These are phyloP conservation scores for Pyrenophora teres DNA, from an alignment of 2,329 filamentous ascomycete species.

Conservation along the genomic window DNA sequence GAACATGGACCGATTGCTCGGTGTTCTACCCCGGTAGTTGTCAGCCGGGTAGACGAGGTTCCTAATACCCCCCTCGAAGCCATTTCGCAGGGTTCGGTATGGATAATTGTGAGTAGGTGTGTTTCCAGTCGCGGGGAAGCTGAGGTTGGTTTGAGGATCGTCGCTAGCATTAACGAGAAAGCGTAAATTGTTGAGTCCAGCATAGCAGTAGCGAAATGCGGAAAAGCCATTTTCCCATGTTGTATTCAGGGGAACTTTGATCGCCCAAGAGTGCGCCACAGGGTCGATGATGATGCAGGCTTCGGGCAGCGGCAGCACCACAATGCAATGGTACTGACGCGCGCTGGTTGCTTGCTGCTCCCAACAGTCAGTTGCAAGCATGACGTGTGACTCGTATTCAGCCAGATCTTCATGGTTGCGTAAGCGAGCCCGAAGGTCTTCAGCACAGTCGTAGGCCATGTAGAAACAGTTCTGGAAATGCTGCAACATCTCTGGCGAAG, in stretches of 20 bases:
- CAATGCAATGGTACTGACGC: conserved; percentile 1
- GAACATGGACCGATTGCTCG: background rate
- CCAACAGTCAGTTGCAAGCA: conserved; percentile 1
- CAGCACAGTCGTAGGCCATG: conserved; percentile 1
- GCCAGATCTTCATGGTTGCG: background rate
- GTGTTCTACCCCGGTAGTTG: background rate
- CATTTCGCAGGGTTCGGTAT: background rate
- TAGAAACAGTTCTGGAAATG: background rate
- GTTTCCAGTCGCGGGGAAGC: background rate
- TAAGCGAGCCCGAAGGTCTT: background rate
- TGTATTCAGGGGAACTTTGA: background rate
- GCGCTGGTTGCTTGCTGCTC: background rate
- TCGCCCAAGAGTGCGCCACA: background rate
- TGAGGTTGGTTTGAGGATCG: background rate
- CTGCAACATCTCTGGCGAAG: background rate
- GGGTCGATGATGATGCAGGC: conserved; percentile 2
- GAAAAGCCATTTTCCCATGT: no score
- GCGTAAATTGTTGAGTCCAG: background rate
- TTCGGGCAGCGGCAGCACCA: background rate
- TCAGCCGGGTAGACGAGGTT: background rate
- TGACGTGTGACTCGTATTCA: background rate
- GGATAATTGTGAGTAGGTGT: background rate
- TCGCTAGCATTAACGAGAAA: background rate
- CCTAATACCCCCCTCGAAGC: background rate
- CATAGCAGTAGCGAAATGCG: background rate